Conservation (phyloP, 495 filamentous ascomycete species). For the Neurospora sp. region DNA sequence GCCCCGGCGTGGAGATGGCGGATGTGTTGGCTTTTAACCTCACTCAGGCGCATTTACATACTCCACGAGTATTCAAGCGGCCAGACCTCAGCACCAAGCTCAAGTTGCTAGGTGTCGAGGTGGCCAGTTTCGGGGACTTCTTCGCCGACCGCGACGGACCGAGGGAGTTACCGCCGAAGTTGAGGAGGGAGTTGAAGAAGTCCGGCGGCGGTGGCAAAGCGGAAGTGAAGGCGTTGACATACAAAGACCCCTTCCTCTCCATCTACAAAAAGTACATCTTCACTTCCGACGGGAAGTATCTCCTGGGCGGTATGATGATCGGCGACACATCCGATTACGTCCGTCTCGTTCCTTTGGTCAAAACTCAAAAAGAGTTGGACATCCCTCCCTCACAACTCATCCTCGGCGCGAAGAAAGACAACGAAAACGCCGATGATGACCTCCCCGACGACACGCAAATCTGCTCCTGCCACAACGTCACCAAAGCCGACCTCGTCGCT, state of each 20-base stretch:
- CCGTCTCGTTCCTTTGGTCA: constrained; percentile 90
- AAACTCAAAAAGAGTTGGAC: constrained; percentile 72
- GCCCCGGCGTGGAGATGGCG: constrained; percentile 92
- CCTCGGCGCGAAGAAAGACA: constrained; percentile 64
- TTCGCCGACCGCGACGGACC: constrained; percentile 89
- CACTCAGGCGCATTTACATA: constrained; percentile 66
- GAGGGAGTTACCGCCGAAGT: constrained; percentile 54
- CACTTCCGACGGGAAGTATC: constrained; percentile 82
- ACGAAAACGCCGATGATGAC: constrained; percentile 52
- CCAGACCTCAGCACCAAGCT: constrained; percentile 92
- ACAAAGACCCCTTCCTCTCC: constrained; percentile 88
- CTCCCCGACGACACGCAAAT: constrained; percentile 77
- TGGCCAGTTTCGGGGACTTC: constrained; percentile 93
- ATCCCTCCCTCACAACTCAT: constrained; percentile 85
- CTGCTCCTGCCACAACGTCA: constrained; percentile 94
- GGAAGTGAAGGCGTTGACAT: constrained; percentile 76
- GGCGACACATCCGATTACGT: constrained; percentile 92
- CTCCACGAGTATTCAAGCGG: constrained; percentile 61
- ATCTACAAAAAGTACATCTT: constrained; percentile 97
- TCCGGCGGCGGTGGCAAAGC: constrained; percentile 33
- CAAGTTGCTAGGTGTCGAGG: constrained; percentile 87
- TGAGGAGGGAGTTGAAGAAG: constrained; percentile 28
- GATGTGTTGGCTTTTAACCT: constrained; percentile 94
- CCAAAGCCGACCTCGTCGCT: constrained; percentile 70
- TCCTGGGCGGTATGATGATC: constrained; percentile 97